These are phyloP conservation scores for Colletotrichum tropicale DNA, from an alignment of 2,329 filamentous ascomycete species.

Conservation along the genomic window DNA sequence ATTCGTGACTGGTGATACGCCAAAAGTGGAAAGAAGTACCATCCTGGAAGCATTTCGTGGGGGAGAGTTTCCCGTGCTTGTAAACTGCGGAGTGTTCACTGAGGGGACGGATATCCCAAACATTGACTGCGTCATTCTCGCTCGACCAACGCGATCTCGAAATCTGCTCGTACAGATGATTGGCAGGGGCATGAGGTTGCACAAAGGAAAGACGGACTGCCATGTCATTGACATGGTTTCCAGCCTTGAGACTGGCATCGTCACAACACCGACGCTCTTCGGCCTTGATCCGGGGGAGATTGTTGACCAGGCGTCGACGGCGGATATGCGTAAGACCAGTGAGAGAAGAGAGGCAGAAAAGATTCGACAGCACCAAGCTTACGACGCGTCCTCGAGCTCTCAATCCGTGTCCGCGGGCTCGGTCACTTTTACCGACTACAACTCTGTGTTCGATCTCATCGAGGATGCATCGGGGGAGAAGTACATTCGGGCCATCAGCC, in stretches of 20 bases:
- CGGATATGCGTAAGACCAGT: constrained; percentile 64
- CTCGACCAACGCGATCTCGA: constrained; percentile 87
- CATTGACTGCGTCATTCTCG: constrained; percentile 90
- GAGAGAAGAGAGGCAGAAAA: constrained; percentile 50
- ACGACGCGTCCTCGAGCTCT: neutral
- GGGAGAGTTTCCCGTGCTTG: constrained; percentile 80
- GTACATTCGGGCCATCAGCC: constrained; percentile 78
- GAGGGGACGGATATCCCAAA: constrained; percentile 98
- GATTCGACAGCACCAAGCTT: constrained; percentile 30
- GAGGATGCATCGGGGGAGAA: constrained; percentile 79
- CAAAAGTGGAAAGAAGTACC: constrained; percentile 68
- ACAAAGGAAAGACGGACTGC: constrained; percentile 82
- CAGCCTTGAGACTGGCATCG: constrained; percentile 80
- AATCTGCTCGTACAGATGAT: constrained; percentile 98
- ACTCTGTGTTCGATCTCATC: constrained; percentile 89
- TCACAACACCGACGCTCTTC: constrained; percentile 91
- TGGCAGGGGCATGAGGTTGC: constrained; percentile 85
- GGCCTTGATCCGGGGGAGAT: constrained; percentile 86
- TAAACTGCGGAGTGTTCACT: constrained; percentile 96
- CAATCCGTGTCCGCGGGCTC: constrained; percentile 33
- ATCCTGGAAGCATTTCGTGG: constrained; percentile 77
- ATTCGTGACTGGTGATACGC: constrained; percentile 85
- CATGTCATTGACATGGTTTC: constrained; percentile 97
- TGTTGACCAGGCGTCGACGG: constrained; percentile 67
- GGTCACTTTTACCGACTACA: constrained; percentile 88